Evolutionary conservation across 1,284 basidiomycete species (phyloP), one percentile per base, ranked within the genome.

Genomic region (Puccinia polysora): DNA sequence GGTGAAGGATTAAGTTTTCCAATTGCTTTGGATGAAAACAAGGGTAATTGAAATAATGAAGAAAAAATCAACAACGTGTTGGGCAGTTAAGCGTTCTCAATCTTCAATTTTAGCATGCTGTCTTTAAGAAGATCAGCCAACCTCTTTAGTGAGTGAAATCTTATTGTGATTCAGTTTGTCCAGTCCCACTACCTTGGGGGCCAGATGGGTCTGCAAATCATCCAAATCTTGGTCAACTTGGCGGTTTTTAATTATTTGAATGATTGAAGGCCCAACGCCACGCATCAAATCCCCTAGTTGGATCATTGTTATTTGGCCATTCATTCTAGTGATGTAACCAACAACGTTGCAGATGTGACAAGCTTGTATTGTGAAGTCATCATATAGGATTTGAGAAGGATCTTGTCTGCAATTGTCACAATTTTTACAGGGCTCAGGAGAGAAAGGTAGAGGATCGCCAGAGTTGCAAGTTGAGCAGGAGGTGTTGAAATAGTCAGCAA

Each of bases 351-450:
- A 81, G 5, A 89, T 81, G 77, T 88, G 86, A 88, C 90, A 93
- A 10, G 88, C 84, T 56, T 87, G 85, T 0, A 86, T 73, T 0
- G 89, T 89, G 32, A 88, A 86, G 76, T 92, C 88, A 72, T 82
- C 80, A 28, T 81, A 79, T 15, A 84, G 81, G 73, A 88, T 78
- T 2, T 82, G 81, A 0, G 83, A 84, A 3, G 83, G 81, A 20
- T 83, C 76, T 49, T 89, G 85, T 20, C 79, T 84, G 80, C 91
- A 94, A 78, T 96, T 97, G 81, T 97, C 94, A 81, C 93, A 96
- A 77, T 90, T 88, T 0, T 88, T 89, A 76, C 94, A 97, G 2
- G 80, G 83, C 20, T 85, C 83, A 38, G 85, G 82, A 5, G 85
- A 85, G 25, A 72, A 25, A 50, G 67, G 34, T 23, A 53, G 47